phyloP scores from a whole-genome alignment of 164 flowering plant species.

The Piper longum region DNA sequence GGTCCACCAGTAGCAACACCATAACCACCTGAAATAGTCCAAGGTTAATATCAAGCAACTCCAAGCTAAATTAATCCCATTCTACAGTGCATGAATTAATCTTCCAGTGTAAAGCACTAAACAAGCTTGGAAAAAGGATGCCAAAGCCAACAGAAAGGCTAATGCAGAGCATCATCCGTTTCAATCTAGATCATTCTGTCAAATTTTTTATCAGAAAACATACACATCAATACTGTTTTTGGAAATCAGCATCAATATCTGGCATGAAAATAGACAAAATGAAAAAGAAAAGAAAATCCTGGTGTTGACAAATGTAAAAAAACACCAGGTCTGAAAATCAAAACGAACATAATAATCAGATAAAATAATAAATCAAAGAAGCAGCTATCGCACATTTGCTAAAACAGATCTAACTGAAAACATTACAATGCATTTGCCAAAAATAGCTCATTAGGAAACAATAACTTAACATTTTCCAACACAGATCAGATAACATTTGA shows the following conservation, averaged over 20 bases:
- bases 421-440: too few relatives aligned
- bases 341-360: too few relatives aligned
- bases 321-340: too few relatives aligned
- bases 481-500: too few relatives aligned
- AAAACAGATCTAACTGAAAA: too few relatives aligned
- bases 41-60: not conserved
- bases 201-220: not conserved
- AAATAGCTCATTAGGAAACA: too few relatives aligned
- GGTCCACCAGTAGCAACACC: conserved; percentile 91
- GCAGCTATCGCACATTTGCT: too few relatives aligned
- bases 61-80: not conserved
- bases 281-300: not conserved
- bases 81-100: not conserved
- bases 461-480: too few relatives aligned
- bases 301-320: not conserved
- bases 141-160: too few relatives aligned
- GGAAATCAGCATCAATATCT: not conserved
- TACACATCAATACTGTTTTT: not conserved
- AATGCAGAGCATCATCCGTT: too few relatives aligned
- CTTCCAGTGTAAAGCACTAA: not conserved
- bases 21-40: conserved; percentile 51
- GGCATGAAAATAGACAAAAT: not conserved
- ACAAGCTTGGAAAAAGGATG: not conserved
- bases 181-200: not conserved
- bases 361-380: too few relatives aligned